Evolutionary conservation across 2,329 filamentous ascomycete genomes (phyloP).

Genomic region (Alternaria angustiovoidea): DNA sequence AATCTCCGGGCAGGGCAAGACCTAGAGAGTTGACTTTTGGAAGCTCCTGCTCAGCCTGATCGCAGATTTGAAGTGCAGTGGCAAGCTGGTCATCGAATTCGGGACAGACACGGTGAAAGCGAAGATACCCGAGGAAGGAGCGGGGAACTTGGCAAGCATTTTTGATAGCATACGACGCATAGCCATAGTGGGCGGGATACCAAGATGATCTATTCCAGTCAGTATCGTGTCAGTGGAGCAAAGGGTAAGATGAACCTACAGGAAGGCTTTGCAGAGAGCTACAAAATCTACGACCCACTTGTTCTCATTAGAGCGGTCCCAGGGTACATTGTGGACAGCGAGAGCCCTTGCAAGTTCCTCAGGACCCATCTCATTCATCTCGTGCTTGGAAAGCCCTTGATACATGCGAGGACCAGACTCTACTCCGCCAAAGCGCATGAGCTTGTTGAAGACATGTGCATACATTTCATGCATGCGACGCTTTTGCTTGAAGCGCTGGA

Average conservation of each 20-base stretch:
- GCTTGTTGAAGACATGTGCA: slow-evolving; percentile 75
- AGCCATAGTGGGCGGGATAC: slow-evolving; percentile 64
- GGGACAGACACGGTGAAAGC: slow-evolving; percentile 84
- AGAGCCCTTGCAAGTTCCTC: slow-evolving; percentile 70
- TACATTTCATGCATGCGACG: slow-evolving; percentile 75
- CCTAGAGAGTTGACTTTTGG: slow-evolving; percentile 64
- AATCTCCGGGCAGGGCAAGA: slow-evolving; percentile 72
- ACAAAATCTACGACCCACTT: slow-evolving; percentile 83
- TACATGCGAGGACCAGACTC: slow-evolving; percentile 70
- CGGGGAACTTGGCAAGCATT: slow-evolving; percentile 72
- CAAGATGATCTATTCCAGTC: slow-evolving; percentile 61
- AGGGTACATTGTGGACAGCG: slow-evolving; percentile 67
- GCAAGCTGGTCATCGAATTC: slow-evolving; percentile 76
- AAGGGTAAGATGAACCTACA: slow-evolving; percentile 62
- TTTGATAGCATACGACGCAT: slow-evolving; percentile 60
- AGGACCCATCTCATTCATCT: slow-evolving; percentile 68
- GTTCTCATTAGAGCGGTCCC: slow-evolving; percentile 58
- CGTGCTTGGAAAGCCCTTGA: slow-evolving; percentile 66
- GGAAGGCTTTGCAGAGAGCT: slow-evolving; percentile 77
- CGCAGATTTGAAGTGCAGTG: slow-evolving; percentile 71
- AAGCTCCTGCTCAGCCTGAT: slow-evolving; percentile 72
- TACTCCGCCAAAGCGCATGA: slow-evolving; percentile 84
- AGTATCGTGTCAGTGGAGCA: slow-evolving; percentile 12
- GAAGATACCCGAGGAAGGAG: slow-evolving; percentile 89
- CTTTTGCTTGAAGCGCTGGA: slow-evolving; percentile 80